Evolutionary conservation across 2,329 filamentous ascomycete species (phyloP).

Genomic region (Byssochlamys sp.): DNA sequence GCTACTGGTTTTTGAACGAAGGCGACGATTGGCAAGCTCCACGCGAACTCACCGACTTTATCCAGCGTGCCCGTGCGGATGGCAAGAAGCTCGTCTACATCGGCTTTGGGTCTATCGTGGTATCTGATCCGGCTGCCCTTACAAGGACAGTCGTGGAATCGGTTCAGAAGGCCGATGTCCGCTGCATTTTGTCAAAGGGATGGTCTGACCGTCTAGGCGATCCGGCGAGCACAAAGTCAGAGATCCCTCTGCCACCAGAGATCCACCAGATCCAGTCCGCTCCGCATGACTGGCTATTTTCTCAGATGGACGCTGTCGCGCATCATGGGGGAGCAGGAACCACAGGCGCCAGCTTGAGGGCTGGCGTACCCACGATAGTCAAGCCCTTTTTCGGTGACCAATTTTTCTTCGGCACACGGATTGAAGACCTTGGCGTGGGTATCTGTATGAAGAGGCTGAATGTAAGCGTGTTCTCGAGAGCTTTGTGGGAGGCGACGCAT

Average conservation of each 20-base stretch:
- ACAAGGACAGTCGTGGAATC: slow-evolving; percentile 89
- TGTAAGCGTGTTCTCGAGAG: slow-evolving; percentile 71
- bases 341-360: slow-evolving; percentile 81
- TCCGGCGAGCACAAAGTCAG: slow-evolving; percentile 48
- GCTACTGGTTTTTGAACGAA: slow-evolving; percentile 96
- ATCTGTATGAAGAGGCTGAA: slow-evolving; percentile 83
- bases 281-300: slow-evolving; percentile 94
- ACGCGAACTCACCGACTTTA: slow-evolving; percentile 67
- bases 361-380: slow-evolving; percentile 86
- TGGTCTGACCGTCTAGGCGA: slow-evolving; percentile 79
- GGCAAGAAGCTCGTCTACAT: slow-evolving; percentile 91
- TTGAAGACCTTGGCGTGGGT: slow-evolving; percentile 88
- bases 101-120: slow-evolving; percentile 91
- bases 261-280: slow-evolving; percentile 83
- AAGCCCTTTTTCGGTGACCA: slow-evolving; percentile 97
- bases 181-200: slow-evolving; percentile 89
- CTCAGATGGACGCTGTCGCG: slow-evolving; percentile 82
- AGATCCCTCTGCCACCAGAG: slow-evolving; percentile 64
- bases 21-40: slow-evolving; percentile 61
- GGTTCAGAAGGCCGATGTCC: slow-evolving; percentile 79
- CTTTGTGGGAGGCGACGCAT: slow-evolving; percentile 83
- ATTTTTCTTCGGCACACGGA: slow-evolving; percentile 82
- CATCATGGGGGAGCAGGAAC: slow-evolving; percentile 94
- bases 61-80: slow-evolving; percentile 68
- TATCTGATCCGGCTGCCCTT: slow-evolving; percentile 76